Base-by-base conservation (phyloP, 2,329 filamentous ascomycete genomes). In the Clonostachys solani region DNA sequence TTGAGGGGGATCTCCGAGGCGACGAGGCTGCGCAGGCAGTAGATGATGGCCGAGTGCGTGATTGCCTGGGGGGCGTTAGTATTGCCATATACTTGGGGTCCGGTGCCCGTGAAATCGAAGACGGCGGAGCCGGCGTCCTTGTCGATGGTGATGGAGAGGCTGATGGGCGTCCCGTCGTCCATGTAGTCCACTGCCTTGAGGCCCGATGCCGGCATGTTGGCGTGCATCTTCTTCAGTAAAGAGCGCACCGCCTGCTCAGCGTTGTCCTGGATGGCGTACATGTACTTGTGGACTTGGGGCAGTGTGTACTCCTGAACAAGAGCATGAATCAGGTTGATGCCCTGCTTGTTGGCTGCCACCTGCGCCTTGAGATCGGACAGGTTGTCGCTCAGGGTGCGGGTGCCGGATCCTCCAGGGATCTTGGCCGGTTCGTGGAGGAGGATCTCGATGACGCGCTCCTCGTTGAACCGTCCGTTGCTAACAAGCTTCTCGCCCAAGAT, bases 351-450 rank as follows among this genome's bases (percentile, higher is more conserved):
- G 4, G 89, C 87, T 0, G 89, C 89, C 3, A 94, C 84, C 58
- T 92, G 88, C 0, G 90, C 90, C 64, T 92, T 92, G 17, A 95
- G 73, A 59, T 95, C 90, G 42, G 90, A 91, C 52, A 95, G 74
- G 57, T 95, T 95, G 63, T 95, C 90, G 6, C 80, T 84, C 1
- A 94, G 71, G 58, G 87, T 91, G 17, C 89, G 73, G 2, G 64
- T 61, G 0, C 89, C 88, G 1, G 81, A 83, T 33, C 58, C 60
- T 3, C 58, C 58, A 4, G 45, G 45, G 33, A 36, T 43, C 15
- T 40, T 29, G 23, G 23, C 23, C 9, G 23, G 23, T 10, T 29
- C 23, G 23, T 29, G 23, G 3, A 29, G 23, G 3, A 29, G 23
- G 9, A 29, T 29, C 23, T 29, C 23, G 23, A 29, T 29, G 9